These are phyloP conservation scores for Laguncularia racemosa DNA, from an alignment of 345 rosid species.

Conservation along the genomic window DNA sequence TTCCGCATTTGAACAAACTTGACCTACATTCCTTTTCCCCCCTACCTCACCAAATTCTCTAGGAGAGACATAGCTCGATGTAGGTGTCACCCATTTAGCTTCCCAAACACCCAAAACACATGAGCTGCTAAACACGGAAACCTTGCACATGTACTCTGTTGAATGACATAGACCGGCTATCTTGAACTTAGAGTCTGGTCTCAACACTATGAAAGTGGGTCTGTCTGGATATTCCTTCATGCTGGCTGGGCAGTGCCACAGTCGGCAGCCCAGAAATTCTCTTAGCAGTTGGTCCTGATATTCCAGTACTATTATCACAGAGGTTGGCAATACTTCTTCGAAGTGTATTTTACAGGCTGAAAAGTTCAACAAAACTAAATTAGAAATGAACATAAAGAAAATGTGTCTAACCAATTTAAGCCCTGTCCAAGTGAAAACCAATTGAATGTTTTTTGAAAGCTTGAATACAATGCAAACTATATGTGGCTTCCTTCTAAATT, in stretches of 20 bases:
- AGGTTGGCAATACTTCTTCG: conserved; percentile 37
- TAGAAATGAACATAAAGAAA: neutral
- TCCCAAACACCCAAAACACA: conserved; percentile 28
- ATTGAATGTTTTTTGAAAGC: neutral
- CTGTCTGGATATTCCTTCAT: conserved; percentile 30
- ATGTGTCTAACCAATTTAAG: neutral
- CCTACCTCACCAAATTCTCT: conserved; percentile 1
- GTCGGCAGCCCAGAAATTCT: conserved; percentile 34
- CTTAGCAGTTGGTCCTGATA: conserved; percentile 15
- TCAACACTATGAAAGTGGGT: conserved; percentile 25
- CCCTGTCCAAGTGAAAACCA: neutral
- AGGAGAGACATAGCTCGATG: conserved; percentile 2
- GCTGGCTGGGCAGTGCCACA: conserved; percentile 39
- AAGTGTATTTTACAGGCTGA: conserved; percentile 37
- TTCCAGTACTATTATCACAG: conserved; percentile 25
- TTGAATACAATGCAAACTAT: too few species aligned
- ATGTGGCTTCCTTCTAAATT: too few species aligned
- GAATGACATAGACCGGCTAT: conserved; percentile 25
- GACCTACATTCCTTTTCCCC: conserved; percentile 1
- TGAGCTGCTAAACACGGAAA: conserved; percentile 24
- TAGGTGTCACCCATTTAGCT: conserved; percentile 34
- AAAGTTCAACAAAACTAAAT: neutral
- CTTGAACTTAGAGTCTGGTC: conserved; percentile 31
- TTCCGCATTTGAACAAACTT: conserved; percentile 18
- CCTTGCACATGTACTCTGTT: conserved; percentile 32